Evolutionary conservation across 495 filamentous ascomycete genomes (phyloP).

Genomic region (Talaromyces thailandensis): DNA sequence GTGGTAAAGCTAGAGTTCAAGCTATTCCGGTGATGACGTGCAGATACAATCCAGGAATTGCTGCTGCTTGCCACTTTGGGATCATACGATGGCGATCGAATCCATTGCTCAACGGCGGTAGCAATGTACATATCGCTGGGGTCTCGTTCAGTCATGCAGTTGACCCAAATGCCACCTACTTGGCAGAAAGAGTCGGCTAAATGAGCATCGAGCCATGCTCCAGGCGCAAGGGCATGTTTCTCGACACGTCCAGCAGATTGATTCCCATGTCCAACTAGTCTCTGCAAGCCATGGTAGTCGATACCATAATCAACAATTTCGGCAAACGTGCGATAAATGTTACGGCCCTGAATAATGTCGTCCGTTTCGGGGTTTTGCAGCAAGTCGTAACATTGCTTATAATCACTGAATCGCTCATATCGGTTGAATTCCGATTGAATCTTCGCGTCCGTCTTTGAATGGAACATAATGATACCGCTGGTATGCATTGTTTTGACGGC

Average conservation of each 20-base stretch:
- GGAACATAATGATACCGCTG: too few relatives aligned
- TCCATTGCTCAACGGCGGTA: conserved; percentile 36
- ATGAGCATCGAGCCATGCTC: conserved; percentile 29
- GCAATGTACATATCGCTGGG: conserved; percentile 39
- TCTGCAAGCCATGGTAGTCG: conserved; percentile 33
- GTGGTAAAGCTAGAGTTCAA: too few relatives aligned
- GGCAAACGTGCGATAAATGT: conserved; percentile 37
- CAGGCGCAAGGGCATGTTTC: conserved; percentile 19
- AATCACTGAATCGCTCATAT: conserved; percentile 38
- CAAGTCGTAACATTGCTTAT: too few relatives aligned
- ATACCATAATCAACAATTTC: conserved; percentile 42
- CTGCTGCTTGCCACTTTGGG: too few relatives aligned
- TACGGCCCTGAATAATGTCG: conserved; percentile 39
- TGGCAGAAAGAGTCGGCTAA: conserved; percentile 39
- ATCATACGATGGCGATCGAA: too few relatives aligned
- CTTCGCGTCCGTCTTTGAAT: too few relatives aligned
- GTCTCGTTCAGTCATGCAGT: conserved; percentile 37
- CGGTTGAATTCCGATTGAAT: conserved; percentile 32
- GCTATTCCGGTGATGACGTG: too few relatives aligned
- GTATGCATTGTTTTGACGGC: too few relatives aligned
- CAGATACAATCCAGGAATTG: too few relatives aligned
- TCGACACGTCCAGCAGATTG: conserved; percentile 36
- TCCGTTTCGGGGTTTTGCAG: too few relatives aligned
- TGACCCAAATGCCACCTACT: conserved; percentile 43
- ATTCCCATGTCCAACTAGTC: conserved; percentile 30